A percentile compares a stretch with the other conserved stretches of the same genome.
These are phyloP conservation scores for Stagonosporopsis tanaceti DNA, from an alignment of 2,329 filamentous ascomycete genomes.

Conservation along the genomic window DNA sequence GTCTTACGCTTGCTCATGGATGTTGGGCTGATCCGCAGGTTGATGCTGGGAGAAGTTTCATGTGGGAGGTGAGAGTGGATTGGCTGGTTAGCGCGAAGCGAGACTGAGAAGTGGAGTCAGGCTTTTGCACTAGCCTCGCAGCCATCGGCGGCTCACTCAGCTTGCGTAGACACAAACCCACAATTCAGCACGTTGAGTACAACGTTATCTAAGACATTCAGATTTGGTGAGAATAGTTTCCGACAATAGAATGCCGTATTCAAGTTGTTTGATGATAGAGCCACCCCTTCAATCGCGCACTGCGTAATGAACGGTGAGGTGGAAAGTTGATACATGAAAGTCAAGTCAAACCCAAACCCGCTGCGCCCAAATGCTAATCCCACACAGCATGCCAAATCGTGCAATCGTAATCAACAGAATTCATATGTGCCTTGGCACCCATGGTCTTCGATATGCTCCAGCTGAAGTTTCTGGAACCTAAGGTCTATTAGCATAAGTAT, in stretches of 20 bases:
- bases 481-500: constrained; percentile 27
- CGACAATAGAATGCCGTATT: neutral
- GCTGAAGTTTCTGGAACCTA: constrained; percentile 90
- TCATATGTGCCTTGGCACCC: constrained; percentile 88
- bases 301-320: constrained; percentile 38
- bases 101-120: constrained; percentile 37
- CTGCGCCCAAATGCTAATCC: constrained; percentile 42
- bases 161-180: constrained; percentile 12
- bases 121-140: constrained; percentile 41
- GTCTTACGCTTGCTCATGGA: constrained; percentile 22
- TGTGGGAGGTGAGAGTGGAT: constrained; percentile 28
- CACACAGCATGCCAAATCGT: constrained; percentile 34
- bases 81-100: constrained; percentile 28
- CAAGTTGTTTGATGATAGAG: constrained; percentile 19
- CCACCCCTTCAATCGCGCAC: constrained; percentile 36
- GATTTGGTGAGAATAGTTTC: neutral
- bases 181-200: constrained; percentile 1
- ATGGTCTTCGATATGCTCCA: constrained; percentile 85
- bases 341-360: constrained; percentile 26
- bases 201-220: constrained; percentile 1
- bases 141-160: neutral
- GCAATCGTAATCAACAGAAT: constrained; percentile 71
- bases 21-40: constrained; percentile 14
- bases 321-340: constrained; percentile 40
- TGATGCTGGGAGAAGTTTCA: constrained; percentile 19